Evolutionary conservation across 1,139 yeast species (phyloP).

Genomic region (Scheffersomyces segobiensis): DNA sequence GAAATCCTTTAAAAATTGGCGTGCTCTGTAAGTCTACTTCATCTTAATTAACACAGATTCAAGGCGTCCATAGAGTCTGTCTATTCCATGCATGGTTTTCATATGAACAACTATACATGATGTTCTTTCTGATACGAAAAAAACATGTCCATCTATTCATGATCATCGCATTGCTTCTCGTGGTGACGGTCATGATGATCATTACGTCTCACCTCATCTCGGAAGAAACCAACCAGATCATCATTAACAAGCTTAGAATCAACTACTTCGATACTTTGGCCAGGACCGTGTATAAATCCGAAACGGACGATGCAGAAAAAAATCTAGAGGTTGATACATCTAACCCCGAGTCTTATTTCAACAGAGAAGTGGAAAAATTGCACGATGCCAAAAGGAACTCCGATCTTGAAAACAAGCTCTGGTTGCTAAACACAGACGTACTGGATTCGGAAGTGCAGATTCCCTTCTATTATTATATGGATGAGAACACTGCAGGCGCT

Average conservation of each 20-base stretch:
- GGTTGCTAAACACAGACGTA: conserved; percentile 27
- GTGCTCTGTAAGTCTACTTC: not conserved
- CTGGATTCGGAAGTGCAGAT: conserved; percentile 17
- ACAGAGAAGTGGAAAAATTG: conserved; percentile 18
- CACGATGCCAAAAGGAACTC: conserved; percentile 13
- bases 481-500: not conserved
- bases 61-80: not conserved
- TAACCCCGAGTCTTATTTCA: conserved; percentile 17
- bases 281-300: conserved; percentile 4
- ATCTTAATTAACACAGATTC: not conserved
- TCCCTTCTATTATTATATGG: conserved; percentile 25
- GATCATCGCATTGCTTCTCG: conserved; percentile 13
- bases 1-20: not conserved
- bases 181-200: conserved; percentile 15
- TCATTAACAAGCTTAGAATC: conserved; percentile 6
- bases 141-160: conserved; percentile 16
- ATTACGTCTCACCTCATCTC: conserved; percentile 8
- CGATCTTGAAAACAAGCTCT: conserved; percentile 32
- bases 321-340: conserved; percentile 4
- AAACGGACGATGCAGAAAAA: not conserved
- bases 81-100: not conserved
- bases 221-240: conserved; percentile 5
- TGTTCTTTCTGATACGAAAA: conserved; percentile 17
- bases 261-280: conserved; percentile 20
- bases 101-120: not conserved